These are phyloP conservation scores for Lecanicillium sp. DNA, from an alignment of 2,329 filamentous ascomycete species.

Conservation along the genomic window DNA sequence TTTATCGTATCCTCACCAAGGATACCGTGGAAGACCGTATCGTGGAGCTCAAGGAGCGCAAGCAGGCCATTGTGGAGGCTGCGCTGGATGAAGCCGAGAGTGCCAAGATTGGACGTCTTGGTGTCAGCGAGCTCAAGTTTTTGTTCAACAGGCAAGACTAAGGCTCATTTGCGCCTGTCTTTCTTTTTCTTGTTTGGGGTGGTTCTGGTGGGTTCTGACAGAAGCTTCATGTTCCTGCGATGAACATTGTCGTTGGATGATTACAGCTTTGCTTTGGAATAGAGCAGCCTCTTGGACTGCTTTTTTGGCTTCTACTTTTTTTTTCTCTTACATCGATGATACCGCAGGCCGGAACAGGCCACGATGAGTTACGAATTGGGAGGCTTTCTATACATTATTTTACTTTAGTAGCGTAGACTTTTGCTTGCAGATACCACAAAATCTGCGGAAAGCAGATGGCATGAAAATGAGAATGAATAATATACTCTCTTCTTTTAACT, in stretches of 20 bases:
- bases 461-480: too few relatives aligned
- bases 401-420: too few relatives aligned
- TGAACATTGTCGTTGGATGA: neutral
- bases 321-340: neutral
- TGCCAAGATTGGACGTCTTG: conserved; percentile 59
- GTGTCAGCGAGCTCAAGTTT: conserved; percentile 58
- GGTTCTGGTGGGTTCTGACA: neutral
- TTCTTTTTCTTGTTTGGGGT: neutral
- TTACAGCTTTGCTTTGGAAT: neutral
- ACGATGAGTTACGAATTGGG: too few relatives aligned
- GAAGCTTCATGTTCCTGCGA: neutral
- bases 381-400: too few relatives aligned
- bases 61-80: conserved; percentile 66
- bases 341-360: too few relatives aligned
- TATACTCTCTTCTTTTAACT: too few relatives aligned
- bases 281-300: neutral
- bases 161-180: neutral
- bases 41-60: conserved; percentile 67
- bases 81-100: conserved; percentile 72
- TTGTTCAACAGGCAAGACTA: conserved; percentile 42
- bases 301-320: neutral
- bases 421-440: too few relatives aligned
- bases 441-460: too few relatives aligned
- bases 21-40: conserved; percentile 86
- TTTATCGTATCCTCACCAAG: conserved; percentile 71